Evolutionary conservation across 2,329 filamentous ascomycete genomes (phyloP).

Genomic region (Mollisia scopiformis): DNA sequence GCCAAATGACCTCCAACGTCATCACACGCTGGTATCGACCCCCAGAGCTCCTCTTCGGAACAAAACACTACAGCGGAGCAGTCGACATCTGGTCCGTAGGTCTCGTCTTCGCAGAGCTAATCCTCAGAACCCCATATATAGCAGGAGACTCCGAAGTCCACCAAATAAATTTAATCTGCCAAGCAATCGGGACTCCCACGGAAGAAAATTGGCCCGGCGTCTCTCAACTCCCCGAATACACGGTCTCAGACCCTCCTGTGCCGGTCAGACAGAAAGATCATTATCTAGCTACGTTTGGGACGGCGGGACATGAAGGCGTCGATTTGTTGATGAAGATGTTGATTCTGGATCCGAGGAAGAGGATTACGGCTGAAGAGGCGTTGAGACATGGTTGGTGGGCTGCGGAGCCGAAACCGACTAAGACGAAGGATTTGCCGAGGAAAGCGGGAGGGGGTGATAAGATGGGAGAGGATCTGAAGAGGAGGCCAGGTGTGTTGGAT

Average conservation of each 20-base stretch:
- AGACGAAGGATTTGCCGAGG: constrained; percentile 78
- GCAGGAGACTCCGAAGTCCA: constrained; percentile 84
- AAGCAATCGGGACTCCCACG: constrained; percentile 84
- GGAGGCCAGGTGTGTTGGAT: constrained; percentile 72
- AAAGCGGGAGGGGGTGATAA: constrained; percentile 73
- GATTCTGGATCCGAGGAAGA: constrained; percentile 81
- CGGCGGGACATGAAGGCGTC: constrained; percentile 79
- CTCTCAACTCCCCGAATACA: constrained; percentile 76
- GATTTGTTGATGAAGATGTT: constrained; percentile 88
- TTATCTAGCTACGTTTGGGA: constrained; percentile 77
- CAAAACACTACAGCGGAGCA: constrained; percentile 83
- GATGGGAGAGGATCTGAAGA: constrained; percentile 81
- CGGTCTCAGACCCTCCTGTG: constrained; percentile 61
- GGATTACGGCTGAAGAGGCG: constrained; percentile 77
- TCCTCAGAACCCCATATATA: constrained; percentile 81
- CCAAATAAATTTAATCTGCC: constrained; percentile 82
- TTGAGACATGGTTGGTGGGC: constrained; percentile 87
- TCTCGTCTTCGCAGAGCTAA: constrained; percentile 88
- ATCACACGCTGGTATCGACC: constrained; percentile 98
- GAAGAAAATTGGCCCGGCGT: constrained; percentile 98
- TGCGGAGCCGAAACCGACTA: constrained; percentile 79
- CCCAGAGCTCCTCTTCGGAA: constrained; percentile 90
- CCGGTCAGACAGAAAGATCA: constrained; percentile 68
- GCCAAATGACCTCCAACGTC: constrained; percentile 89
- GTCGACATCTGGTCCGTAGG: constrained; percentile 96